A percentile compares a stretch with the other conserved stretches of the same genome.
Evolutionary conservation across 164 flowering plant genomes (phyloP).

Genomic region (Echeveria elegans): DNA sequence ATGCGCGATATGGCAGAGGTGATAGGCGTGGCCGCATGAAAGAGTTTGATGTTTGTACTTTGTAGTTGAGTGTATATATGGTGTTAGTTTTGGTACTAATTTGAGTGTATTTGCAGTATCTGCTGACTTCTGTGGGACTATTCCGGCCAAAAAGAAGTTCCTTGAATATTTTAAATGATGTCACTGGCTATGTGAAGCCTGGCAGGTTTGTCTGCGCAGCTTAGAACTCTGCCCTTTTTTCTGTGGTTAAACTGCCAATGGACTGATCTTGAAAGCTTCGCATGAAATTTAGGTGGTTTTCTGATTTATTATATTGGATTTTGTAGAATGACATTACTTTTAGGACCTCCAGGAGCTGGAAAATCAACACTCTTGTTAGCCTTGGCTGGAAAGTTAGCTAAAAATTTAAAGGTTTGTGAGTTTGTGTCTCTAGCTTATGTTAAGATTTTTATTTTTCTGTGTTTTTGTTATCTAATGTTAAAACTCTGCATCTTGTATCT

Average conservation of each 20-base stretch:
- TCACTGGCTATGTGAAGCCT: slow-evolving; percentile 60
- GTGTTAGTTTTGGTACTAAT: neutral
- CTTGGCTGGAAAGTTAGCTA: slow-evolving; percentile 66
- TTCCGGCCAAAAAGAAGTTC: slow-evolving; percentile 37
- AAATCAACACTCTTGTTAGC: slow-evolving; percentile 73
- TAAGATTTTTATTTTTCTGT: neutral
- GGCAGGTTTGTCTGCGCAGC: slow-evolving; percentile 47
- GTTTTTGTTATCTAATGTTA: too few relatives aligned
- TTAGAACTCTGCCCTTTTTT: neutral
- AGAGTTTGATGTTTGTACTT: neutral
- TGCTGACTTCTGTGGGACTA: slow-evolving; percentile 32
- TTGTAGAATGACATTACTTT: slow-evolving; percentile 79
- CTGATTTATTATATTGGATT: neutral
- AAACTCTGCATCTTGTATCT: too few relatives aligned
- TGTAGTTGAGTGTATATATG: neutral
- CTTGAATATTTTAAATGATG: slow-evolving; percentile 46
- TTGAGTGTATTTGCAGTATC: slow-evolving; percentile 26
- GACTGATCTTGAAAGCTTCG: neutral
- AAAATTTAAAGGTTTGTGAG: slow-evolving; percentile 43
- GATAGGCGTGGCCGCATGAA: too few relatives aligned
- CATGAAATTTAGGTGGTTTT: neutral
- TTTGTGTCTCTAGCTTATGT: neutral
- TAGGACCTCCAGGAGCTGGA: slow-evolving; percentile 92
- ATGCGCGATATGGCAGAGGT: slow-evolving; percentile 53
- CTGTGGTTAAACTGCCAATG: neutral